Conservation (phyloP, 306 rosid genomes). For the Acacia crassicarpa region DNA sequence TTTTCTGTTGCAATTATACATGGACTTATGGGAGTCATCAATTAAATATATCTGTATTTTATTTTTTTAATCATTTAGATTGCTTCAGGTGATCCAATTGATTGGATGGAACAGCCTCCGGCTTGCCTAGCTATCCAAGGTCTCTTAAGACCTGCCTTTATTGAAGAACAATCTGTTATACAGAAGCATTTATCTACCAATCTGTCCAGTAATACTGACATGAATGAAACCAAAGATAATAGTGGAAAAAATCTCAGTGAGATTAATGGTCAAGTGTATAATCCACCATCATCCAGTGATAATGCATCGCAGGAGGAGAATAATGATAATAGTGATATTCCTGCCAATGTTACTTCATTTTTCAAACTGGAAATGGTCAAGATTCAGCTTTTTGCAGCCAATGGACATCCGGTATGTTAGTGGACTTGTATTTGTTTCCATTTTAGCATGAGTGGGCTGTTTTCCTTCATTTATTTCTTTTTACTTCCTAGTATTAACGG, state of each 20-base stretch:
- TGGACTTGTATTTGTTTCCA: constrained; percentile 1
- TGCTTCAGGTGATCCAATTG: constrained; percentile 84
- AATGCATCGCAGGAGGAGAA: constrained; percentile 38
- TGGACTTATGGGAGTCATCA: constrained; percentile 1
- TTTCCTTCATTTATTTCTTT: background rate
- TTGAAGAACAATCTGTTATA: constrained; percentile 77
- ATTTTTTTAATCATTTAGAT: constrained; percentile 56
- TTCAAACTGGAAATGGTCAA: constrained; percentile 66
- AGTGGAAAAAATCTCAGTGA: constrained; percentile 45
- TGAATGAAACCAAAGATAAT: constrained; percentile 39
- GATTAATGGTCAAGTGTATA: constrained; percentile 56
- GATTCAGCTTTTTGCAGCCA: constrained; percentile 54
- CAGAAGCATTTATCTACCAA: constrained; percentile 65
- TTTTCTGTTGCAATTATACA: constrained; percentile 12
- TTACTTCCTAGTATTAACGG: background rate
- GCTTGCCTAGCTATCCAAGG: constrained; percentile 90
- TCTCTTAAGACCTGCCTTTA: constrained; percentile 80
- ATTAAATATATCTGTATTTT: constrained; percentile 29
- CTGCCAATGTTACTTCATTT: constrained; percentile 47
- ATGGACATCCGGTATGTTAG: constrained; percentile 52
- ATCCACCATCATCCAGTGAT: constrained; percentile 53
- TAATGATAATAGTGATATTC: constrained; percentile 37
- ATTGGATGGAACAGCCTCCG: constrained; percentile 96
- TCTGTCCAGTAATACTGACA: constrained; percentile 41
- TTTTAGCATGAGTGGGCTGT: background rate